Evolutionary conservation across 2,329 filamentous ascomycete species (phyloP).

Genomic region (Magnaporthiopsis rhizophila): DNA sequence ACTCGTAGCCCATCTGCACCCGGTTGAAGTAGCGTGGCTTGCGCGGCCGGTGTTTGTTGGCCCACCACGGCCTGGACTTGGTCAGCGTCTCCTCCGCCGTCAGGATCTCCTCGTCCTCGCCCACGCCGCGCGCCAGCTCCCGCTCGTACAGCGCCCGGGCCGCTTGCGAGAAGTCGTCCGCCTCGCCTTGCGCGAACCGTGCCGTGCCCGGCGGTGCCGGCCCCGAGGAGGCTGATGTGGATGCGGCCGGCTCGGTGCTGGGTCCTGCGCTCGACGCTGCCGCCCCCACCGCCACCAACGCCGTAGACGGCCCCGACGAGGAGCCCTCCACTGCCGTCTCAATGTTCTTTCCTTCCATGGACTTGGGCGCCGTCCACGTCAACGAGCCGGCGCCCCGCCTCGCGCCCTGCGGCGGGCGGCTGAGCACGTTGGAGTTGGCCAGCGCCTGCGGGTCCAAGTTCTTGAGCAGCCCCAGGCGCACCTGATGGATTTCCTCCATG

Average conservation of each 20-base stretch:
- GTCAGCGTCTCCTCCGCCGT: conserved; percentile 72
- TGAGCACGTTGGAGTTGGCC: conserved; percentile 24
- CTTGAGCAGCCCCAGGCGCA: conserved; percentile 57
- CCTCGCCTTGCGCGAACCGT: conserved; percentile 56
- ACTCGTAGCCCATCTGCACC: conserved; percentile 98
- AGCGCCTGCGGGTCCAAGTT: conserved; percentile 57
- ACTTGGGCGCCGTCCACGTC: neutral
- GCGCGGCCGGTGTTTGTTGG: conserved; percentile 74
- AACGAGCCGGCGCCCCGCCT: neutral
- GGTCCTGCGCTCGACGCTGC: conserved; percentile 14
- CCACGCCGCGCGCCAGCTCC: conserved; percentile 82
- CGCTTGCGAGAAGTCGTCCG: conserved; percentile 74
- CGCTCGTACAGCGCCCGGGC: conserved; percentile 87
- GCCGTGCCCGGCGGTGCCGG: conserved; percentile 47
- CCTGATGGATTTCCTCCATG: conserved; percentile 65
- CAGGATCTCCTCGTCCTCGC: conserved; percentile 94
- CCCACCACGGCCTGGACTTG: conserved; percentile 64
- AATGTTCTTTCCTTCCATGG: neutral
- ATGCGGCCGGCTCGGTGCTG: conserved; percentile 13
- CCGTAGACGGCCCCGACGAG: conserved; percentile 6
- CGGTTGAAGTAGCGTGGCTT: conserved; percentile 98
- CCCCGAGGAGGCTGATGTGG: conserved; percentile 17
- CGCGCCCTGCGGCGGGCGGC: neutral
- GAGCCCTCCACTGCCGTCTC: neutral
- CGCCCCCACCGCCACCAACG: conserved; percentile 22